Evolutionary conservation across 441 rosid species (phyloP).

Genomic region (Melastoma candidum): DNA sequence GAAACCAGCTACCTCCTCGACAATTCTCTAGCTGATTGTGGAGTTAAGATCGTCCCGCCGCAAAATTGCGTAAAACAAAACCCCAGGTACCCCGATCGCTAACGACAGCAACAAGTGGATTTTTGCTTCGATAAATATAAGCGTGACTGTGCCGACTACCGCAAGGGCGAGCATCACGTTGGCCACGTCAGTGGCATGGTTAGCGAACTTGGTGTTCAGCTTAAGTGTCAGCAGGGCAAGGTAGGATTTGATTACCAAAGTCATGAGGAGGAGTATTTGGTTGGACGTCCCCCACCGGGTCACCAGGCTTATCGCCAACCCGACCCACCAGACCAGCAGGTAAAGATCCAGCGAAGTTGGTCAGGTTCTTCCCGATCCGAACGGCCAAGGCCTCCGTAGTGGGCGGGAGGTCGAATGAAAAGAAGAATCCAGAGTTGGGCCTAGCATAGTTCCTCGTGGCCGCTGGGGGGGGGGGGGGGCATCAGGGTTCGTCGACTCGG

Average conservation of each 20-base stretch:
- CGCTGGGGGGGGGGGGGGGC: too few relatives aligned
- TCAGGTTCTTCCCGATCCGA: slow-evolving; percentile 4
- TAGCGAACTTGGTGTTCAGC: background rate
- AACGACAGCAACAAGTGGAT: slow-evolving; percentile 7
- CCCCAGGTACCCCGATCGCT: slow-evolving; percentile 2
- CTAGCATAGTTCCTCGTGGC: too few relatives aligned
- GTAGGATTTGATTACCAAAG: background rate
- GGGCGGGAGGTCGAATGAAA: slow-evolving; percentile 1
- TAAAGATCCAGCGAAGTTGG: slow-evolving; percentile 8
- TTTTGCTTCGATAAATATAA: slow-evolving; percentile 2
- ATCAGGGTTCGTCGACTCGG: too few relatives aligned
- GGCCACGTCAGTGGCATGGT: background rate
- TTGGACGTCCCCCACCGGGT: background rate
- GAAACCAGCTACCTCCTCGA: too few relatives aligned
- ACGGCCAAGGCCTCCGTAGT: background rate
- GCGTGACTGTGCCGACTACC: background rate
- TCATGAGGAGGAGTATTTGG: slow-evolving; percentile 5
- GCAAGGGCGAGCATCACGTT: slow-evolving; percentile 3
- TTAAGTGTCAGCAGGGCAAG: background rate
- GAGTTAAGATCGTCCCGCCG: slow-evolving; percentile 2
- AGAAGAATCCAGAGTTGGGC: background rate
- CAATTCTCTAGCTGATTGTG: too few relatives aligned
- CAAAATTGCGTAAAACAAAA: slow-evolving; percentile 9
- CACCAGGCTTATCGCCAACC: slow-evolving; percentile 10
- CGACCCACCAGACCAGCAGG: background rate